phyloP scores from a whole-genome alignment of 257 asterid genomes.

The Nicotiana noctiflora region DNA sequence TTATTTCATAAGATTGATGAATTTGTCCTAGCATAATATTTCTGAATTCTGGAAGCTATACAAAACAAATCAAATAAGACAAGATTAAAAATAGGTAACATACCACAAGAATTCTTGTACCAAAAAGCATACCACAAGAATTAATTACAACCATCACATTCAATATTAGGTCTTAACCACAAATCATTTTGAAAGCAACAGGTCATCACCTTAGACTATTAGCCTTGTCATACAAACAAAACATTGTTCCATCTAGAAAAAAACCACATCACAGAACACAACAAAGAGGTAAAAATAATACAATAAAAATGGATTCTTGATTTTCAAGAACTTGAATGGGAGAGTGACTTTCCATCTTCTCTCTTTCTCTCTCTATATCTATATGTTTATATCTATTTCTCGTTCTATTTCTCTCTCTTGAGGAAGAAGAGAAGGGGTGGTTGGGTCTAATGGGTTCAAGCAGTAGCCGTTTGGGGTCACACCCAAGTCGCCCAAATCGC shows the following conservation, averaged over 20 bases:
- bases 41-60: not conserved
- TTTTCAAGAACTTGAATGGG: not conserved
- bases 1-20: too few relatives aligned
- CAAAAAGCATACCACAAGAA: not conserved
- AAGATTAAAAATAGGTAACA: not conserved
- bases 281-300: not conserved
- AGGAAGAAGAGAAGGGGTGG: slow-evolving; percentile 3
- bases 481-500: not conserved
- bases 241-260: not conserved
- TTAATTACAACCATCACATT: slow-evolving; percentile 7
- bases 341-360: slow-evolving; percentile 7
- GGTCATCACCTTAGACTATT: not conserved
- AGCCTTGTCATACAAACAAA: not conserved
- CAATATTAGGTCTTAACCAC: slow-evolving; percentile 7
- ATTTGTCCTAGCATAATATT: not conserved
- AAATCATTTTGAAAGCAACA: not conserved
- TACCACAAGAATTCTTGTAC: not conserved
- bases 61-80: not conserved
- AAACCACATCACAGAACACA: not conserved
- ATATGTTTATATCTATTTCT: not conserved
- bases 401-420: not conserved
- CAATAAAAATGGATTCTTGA: not conserved
- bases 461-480: slow-evolving; percentile 22
- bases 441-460: slow-evolving; percentile 26
- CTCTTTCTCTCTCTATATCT: not conserved